These are phyloP conservation scores for Stentor roeselii DNA, from an alignment of 73 alveolate genomes.

Conservation along the genomic window DNA sequence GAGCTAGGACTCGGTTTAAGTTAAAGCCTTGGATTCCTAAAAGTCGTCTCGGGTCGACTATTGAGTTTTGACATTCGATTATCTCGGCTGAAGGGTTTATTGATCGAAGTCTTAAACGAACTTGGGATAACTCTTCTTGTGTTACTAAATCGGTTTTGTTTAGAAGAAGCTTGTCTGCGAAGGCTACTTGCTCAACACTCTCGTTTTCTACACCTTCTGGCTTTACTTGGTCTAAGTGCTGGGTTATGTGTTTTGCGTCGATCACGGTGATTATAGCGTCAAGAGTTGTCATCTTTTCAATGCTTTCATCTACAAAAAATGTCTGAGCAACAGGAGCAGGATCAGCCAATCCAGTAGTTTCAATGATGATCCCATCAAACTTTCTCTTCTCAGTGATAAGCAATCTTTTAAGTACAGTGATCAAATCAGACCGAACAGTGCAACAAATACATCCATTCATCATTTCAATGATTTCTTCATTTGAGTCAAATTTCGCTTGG, in stretches of 20 bases:
- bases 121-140: too few species aligned
- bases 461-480: slow-evolving; percentile 23
- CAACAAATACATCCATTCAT: slow-evolving; percentile 48
- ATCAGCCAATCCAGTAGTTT: slow-evolving; percentile 46
- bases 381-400: not conserved
- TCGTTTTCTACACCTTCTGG: slow-evolving; percentile 41
- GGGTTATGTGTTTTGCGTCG: slow-evolving; percentile 34
- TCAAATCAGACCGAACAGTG: slow-evolving; percentile 40
- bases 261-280: slow-evolving; percentile 41
- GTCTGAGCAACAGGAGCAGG: slow-evolving; percentile 54
- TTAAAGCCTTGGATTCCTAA: too few species aligned
- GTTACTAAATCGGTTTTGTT: slow-evolving; percentile 39
- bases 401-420: slow-evolving; percentile 30
- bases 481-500: slow-evolving; percentile 21
- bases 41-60: too few species aligned
- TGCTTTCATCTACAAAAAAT: slow-evolving; percentile 38
- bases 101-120: too few species aligned
- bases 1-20: slow-evolving; percentile 28
- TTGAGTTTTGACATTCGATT: too few species aligned
- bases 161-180: slow-evolving; percentile 37
- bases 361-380: slow-evolving; percentile 41
- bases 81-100: too few species aligned
- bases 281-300: slow-evolving; percentile 20
- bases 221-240: slow-evolving; percentile 34
- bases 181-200: slow-evolving; percentile 39